Conservation (phyloP, 75 land plant genomes). For the Pinus taeda region DNA sequence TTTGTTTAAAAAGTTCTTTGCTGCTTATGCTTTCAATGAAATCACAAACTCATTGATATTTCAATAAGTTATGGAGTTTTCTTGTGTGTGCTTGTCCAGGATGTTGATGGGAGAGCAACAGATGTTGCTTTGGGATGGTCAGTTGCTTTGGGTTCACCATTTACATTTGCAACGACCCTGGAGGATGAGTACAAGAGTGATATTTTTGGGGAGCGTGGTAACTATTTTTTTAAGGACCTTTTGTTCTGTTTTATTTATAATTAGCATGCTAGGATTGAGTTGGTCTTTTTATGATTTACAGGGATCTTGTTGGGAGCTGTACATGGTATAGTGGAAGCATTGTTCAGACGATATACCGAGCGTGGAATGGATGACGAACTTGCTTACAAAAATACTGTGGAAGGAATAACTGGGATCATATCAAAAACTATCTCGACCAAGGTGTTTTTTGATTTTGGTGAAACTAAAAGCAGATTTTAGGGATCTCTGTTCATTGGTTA, state of each 20-base stretch:
- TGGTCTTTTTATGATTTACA: conserved; percentile 15
- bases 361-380: conserved; percentile 87
- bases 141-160: conserved; percentile 87
- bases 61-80: not conserved
- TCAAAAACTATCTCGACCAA: conserved; percentile 89
- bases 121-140: conserved; percentile 96
- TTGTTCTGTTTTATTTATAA: not conserved
- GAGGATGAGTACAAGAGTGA: conserved; percentile 97
- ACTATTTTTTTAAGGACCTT: not conserved
- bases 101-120: conserved; percentile 93
- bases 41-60: not conserved
- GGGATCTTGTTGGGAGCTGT: conserved; percentile 97
- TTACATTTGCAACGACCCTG: conserved; percentile 86
- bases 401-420: conserved; percentile 85
- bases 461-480: not conserved
- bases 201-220: conserved; percentile 94
- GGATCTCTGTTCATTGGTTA: not conserved
- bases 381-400: conserved; percentile 98
- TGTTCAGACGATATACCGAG: conserved; percentile 92
- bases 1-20: no score
- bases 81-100: conserved; percentile 30
- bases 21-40: no score
- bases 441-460: conserved; percentile 35
- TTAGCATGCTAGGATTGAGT: not conserved
- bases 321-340: conserved; percentile 93